A percentile compares a stretch with the other conserved stretches of the same genome.
These are phyloP conservation scores for Aspergillus quadrilineatus DNA, from an alignment of 2,329 filamentous ascomycete genomes.

Conservation along the genomic window DNA sequence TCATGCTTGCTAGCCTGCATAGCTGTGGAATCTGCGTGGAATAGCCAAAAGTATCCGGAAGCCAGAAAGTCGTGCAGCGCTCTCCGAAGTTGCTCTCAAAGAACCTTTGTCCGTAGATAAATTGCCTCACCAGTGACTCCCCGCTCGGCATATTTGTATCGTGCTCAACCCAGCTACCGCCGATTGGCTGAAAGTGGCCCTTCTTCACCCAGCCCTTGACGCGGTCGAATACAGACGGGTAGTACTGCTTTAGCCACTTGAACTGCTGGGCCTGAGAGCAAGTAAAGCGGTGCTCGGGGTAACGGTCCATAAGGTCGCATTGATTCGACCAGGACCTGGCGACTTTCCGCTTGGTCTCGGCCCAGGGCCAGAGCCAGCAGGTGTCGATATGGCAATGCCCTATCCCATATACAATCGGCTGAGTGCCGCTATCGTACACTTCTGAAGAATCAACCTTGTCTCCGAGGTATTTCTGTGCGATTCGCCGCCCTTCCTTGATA, in stretches of 20 bases:
- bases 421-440: conserved; percentile 75
- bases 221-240: conserved; percentile 83
- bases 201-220: conserved; percentile 89
- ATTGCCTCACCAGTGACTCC: conserved; percentile 90
- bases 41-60: conserved; percentile 97
- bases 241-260: conserved; percentile 91
- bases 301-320: conserved; percentile 90
- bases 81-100: conserved; percentile 91
- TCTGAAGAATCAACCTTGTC: conserved; percentile 75
- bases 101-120: conserved; percentile 91
- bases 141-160: conserved; percentile 97
- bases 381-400: conserved; percentile 98
- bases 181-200: conserved; percentile 89
- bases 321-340: conserved; percentile 96
- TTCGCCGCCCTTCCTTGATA: conserved; percentile 74
- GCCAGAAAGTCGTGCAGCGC: conserved; percentile 89
- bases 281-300: conserved; percentile 88
- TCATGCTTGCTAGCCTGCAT: conserved; percentile 93
- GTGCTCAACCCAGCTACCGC: conserved; percentile 98
- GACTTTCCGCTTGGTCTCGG: conserved; percentile 95
- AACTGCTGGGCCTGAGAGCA: conserved; percentile 96
- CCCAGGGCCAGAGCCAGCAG: conserved; percentile 98
- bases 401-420: conserved; percentile 79
- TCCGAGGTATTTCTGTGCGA: conserved; percentile 81
- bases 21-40: conserved; percentile 92